These are phyloP conservation scores for Colletotrichum somersetense DNA, from an alignment of 2,329 filamentous ascomycete genomes.

Conservation along the genomic window DNA sequence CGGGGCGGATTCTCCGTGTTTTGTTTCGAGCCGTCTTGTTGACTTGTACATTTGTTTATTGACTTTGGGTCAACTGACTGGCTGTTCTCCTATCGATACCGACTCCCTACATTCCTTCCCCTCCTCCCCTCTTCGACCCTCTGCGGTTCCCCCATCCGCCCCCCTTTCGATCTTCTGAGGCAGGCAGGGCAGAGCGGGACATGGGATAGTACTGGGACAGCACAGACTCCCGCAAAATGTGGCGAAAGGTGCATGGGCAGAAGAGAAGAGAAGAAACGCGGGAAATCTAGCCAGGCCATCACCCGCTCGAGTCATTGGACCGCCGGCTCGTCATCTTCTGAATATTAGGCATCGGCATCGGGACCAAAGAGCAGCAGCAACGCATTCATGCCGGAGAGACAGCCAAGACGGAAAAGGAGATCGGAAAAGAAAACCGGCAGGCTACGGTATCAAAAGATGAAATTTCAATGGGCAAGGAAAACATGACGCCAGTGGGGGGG, in stretches of 20 bases:
- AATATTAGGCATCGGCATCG: not conserved
- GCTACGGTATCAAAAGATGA: too few relatives aligned
- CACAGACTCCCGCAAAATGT: constrained; percentile 33
- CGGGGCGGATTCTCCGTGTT: not conserved
- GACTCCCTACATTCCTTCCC: not conserved
- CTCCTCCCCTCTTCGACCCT: constrained; percentile 15
- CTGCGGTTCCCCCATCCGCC: not conserved
- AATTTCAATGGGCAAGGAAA: not conserved
- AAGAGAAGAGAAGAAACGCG: not conserved
- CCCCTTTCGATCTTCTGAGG: constrained; percentile 1
- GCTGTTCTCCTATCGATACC: constrained; percentile 34
- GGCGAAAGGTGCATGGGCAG: not conserved
- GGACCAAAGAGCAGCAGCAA: not conserved
- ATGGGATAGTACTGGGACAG: constrained; percentile 19
- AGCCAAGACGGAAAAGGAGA: not conserved
- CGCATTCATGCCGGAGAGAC: not conserved
- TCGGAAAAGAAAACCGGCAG: not conserved
- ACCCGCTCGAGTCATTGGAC: not conserved
- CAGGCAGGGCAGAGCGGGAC: constrained; percentile 1
- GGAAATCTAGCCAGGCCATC: not conserved
- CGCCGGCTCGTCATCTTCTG: not conserved
- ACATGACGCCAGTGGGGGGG: not conserved
- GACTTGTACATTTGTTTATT: constrained; percentile 22
- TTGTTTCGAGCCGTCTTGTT: constrained; percentile 21
- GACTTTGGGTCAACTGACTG: constrained; percentile 17